Evolutionary conservation across 306 rosid genomes (phyloP), one percentile per base, ranked within the genome.

Genomic region (Carpinus viminea): DNA sequence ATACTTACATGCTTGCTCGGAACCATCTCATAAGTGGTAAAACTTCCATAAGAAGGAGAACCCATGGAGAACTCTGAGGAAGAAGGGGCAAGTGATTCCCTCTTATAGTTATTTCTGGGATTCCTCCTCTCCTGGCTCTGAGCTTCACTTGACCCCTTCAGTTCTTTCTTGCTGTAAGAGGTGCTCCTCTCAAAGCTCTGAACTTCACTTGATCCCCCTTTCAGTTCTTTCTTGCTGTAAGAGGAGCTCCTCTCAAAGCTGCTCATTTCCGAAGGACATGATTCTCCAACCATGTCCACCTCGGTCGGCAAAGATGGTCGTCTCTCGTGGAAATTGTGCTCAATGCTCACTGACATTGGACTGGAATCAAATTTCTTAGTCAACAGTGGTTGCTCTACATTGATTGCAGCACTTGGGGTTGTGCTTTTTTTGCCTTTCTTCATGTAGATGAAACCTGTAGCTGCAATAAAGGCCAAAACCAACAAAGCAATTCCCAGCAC

Each of bases 41-140:
- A 87, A 75, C 98, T 92, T 76, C 96, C 98, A 77, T 90, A 94
- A 52, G 96, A 92, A 6, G 85, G 86, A 0, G 96, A 88, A 47
- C 78, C 89, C 85, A 66, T 78, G 47, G 93, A 92, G 76, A 83
- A 76, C 51, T 90, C 93, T 13, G 87, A 82, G 4, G 93, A 86
- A 70, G 97, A 84, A 74, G 97, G 83, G 78, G 92, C 91, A 73
- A 87, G 60, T 21, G 96, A 92, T 47, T 94, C 97, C 83, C 96
- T 89, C 90, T 90, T 81, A 4, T 54, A 28, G 56, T 61, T 87
- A 77, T 77, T 87, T 73, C 78, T 84, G 46, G 70, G 69, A 85
- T 72, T 88, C 90, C 78, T 91, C 75, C 76, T 91, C 72, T 87
- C 97, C 2, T 81, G 34, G 85, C 89, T 90, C 41, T 78, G 79